Evolutionary conservation across 805 yeast genomes (phyloP).

Genomic region (Vanderwaltozyma polyspora): DNA sequence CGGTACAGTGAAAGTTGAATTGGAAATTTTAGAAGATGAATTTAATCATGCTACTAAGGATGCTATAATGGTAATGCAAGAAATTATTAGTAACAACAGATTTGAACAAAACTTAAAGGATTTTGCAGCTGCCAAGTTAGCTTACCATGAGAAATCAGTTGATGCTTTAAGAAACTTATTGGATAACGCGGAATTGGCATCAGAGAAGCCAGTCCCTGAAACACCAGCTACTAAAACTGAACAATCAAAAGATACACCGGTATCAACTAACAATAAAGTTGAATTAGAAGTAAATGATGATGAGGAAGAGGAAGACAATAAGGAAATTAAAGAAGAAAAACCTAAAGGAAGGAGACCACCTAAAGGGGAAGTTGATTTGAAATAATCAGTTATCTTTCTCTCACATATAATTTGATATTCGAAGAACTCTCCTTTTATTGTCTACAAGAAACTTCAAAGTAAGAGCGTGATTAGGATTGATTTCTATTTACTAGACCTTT

Average conservation of each 20-base stretch:
- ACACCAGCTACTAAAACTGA: too few relatives aligned
- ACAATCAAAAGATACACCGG: not conserved
- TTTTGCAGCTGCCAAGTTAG: constrained; percentile 67
- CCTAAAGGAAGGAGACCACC: not conserved
- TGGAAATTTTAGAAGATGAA: constrained; percentile 79
- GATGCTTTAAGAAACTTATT: constrained; percentile 55
- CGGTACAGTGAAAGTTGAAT: constrained; percentile 59
- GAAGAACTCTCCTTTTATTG: not conserved
- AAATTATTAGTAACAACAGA: constrained; percentile 59
- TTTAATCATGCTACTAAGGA: constrained; percentile 85
- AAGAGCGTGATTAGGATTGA: too few relatives aligned
- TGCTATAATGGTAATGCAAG: constrained; percentile 72
- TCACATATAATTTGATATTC: not conserved
- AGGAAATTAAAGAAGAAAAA: not conserved
- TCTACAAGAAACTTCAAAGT: too few relatives aligned
- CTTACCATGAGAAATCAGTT: constrained; percentile 64
- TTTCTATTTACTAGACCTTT: not conserved
- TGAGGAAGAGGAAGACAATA: not conserved
- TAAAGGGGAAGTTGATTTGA: not conserved
- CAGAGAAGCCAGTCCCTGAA: not conserved
- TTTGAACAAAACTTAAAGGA: constrained; percentile 58
- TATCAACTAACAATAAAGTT: constrained; percentile 1
- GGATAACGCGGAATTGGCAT: constrained; percentile 13
- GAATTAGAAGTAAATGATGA: not conserved
- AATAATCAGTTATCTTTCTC: not conserved